Percentiles rank a stretch among this genome's conserved stretches.
These are phyloP conservation scores for Flaveria ramosissima DNA, from an alignment of 129 eudicot genomes.

Conservation along the genomic window DNA sequence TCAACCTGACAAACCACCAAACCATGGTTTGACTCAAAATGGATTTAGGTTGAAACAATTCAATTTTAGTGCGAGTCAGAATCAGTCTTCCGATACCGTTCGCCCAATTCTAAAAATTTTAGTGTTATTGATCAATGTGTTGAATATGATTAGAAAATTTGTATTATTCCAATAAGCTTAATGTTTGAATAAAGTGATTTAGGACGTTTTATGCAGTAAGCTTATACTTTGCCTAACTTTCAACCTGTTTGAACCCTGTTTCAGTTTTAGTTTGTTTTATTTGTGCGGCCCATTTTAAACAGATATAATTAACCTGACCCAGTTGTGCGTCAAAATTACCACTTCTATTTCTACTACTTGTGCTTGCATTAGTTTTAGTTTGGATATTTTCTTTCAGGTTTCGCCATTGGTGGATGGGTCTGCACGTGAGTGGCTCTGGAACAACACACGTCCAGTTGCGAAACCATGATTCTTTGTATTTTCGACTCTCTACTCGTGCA, in stretches of 20 bases:
- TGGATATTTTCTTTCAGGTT: constrained; percentile 46
- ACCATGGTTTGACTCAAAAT: not conserved
- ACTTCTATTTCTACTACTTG: not conserved
- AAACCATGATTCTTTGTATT: constrained; percentile 36
- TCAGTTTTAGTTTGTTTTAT: not conserved
- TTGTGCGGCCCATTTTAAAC: not conserved
- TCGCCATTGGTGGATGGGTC: constrained; percentile 78
- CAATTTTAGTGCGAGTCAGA: not conserved
- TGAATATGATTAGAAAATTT: not conserved
- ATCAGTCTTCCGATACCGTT: not conserved
- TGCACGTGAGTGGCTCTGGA: constrained; percentile 88
- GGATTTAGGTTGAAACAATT: not conserved
- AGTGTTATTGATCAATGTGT: not conserved
- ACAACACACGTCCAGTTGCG: constrained; percentile 72
- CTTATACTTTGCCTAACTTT: not conserved
- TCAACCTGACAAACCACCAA: not conserved
- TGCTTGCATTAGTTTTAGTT: constrained; percentile 3
- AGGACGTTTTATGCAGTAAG: not conserved
- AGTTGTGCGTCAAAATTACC: not conserved
- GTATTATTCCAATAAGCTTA: not conserved
- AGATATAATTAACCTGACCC: not conserved
- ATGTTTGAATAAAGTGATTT: not conserved
- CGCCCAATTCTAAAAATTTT: not conserved
- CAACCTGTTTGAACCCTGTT: not conserved
- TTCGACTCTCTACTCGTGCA: not conserved